Percentiles rank a stretch among this genome's conserved stretches.
phyloP scores from a whole-genome alignment of 805 yeast species.

The Saturnispora halmiae region DNA sequence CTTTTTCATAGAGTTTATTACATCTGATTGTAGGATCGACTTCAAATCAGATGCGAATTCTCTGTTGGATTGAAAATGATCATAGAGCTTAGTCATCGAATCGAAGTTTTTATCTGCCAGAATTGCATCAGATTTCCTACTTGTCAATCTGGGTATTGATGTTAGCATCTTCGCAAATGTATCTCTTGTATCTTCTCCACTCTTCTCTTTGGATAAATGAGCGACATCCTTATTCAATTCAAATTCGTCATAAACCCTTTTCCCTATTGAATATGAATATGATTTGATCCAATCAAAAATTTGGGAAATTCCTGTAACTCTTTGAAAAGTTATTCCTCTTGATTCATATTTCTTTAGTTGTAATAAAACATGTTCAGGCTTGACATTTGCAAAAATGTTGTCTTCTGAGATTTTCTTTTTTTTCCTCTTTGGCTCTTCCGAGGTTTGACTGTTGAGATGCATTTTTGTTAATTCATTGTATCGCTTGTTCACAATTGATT shows the following conservation, averaged over 20 bases:
- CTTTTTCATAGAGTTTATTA: constrained; percentile 39
- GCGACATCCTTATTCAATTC: constrained; percentile 47
- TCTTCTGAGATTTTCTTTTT: constrained; percentile 2
- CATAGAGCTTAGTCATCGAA: constrained; percentile 9
- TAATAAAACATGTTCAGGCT: constrained; percentile 31
- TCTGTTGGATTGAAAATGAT: neutral
- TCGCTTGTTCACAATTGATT: constrained; percentile 35
- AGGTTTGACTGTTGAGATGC: constrained; percentile 6
- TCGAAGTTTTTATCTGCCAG: constrained; percentile 20
- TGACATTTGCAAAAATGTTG: constrained; percentile 4
- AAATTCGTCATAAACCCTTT: constrained; percentile 44
- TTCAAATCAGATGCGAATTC: constrained; percentile 10
- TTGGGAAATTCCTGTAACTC: constrained; percentile 39
- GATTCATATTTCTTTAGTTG: constrained; percentile 39
- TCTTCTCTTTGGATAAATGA: constrained; percentile 44
- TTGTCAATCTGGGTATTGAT: constrained; percentile 52
- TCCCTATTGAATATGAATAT: constrained; percentile 47
- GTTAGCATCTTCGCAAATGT: constrained; percentile 42
- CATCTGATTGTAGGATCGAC: constrained; percentile 33
- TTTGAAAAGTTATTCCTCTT: constrained; percentile 41
- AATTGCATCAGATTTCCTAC: constrained; percentile 39
- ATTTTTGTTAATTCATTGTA: constrained; percentile 29
- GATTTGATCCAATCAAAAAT: constrained; percentile 45
- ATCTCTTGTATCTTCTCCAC: constrained; percentile 41
- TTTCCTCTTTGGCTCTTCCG: constrained; percentile 4